Conservation (phyloP, 257 asterid genomes). For the Lavandula angustifolia region DNA sequence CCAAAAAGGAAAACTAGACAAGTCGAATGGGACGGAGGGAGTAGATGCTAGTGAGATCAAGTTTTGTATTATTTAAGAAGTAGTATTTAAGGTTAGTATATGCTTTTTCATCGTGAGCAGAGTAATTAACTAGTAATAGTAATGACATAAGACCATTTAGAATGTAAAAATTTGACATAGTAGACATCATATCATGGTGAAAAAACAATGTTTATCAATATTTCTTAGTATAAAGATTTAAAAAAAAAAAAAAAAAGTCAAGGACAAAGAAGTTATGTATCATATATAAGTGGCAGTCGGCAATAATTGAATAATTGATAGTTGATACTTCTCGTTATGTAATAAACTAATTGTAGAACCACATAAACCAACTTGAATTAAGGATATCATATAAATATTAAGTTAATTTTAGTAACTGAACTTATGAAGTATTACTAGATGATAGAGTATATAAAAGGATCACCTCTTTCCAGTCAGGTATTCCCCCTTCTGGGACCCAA, state of each 20-base stretch:
- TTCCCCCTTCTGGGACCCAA: constrained; percentile 99
- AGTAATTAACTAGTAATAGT: constrained; percentile 19
- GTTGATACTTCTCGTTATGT: constrained; percentile 17
- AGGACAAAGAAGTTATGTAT: constrained; percentile 17
- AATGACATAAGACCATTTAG: constrained; percentile 27
- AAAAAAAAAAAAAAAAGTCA: neutral
- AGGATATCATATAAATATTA: constrained; percentile 29
- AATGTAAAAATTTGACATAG: constrained; percentile 12
- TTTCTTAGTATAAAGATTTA: constrained; percentile 17
- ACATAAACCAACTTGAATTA: constrained; percentile 29
- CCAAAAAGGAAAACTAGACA: too few relatives aligned
- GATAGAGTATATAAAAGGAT: constrained; percentile 52
- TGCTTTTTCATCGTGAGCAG: constrained; percentile 14
- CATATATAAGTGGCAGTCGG: too few relatives aligned
- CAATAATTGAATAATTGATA: constrained; percentile 28
- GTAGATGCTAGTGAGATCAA: constrained; percentile 16
- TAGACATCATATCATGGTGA: constrained; percentile 9
- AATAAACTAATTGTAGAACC: constrained; percentile 29
- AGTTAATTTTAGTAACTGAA: constrained; percentile 30
- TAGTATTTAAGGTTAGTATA: constrained; percentile 24
- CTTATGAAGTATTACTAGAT: constrained; percentile 37
- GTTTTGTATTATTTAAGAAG: constrained; percentile 10
- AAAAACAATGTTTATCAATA: constrained; percentile 21
- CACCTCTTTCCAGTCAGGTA: constrained; percentile 99
- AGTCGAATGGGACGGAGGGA: too few relatives aligned